Percentiles rank a stretch among this genome's conserved stretches.
Conservation (phyloP, 345 rosid species). For the Eucalyptus sideroxylon region DNA sequence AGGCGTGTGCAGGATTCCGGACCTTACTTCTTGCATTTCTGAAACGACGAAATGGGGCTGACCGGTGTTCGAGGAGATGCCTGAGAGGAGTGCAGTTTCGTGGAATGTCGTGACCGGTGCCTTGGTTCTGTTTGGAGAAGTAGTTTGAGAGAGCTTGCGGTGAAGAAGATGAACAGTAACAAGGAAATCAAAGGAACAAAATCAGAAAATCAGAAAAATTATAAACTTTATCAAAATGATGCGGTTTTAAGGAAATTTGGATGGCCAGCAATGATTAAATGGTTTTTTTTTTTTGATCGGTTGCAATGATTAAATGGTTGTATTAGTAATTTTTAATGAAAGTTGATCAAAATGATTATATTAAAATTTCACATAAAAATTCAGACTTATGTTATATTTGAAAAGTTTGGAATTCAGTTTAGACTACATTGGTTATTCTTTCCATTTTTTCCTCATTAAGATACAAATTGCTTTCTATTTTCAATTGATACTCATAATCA, state of each 20-base stretch:
- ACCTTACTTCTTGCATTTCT: neutral
- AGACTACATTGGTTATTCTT: neutral
- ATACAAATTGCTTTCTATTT: neutral
- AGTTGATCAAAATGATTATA: no score
- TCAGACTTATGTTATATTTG: fast-evolving
- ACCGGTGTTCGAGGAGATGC: neutral
- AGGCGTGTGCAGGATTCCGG: neutral
- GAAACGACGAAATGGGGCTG: neutral
- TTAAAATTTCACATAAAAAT: no score
- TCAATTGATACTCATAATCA: neutral
- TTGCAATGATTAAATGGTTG: no score
- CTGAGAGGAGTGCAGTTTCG: neutral
- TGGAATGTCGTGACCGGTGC: neutral
- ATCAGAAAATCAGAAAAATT: no score
- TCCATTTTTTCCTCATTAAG: fast-evolving
- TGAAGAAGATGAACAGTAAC: neutral
- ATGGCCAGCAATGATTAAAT: fast-evolving
- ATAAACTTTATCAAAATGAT: no score
- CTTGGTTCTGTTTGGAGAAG: neutral
- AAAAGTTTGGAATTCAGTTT: fast-evolving
- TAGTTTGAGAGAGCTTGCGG: neutral
- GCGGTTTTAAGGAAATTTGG: no score
- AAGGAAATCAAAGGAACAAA: no score
- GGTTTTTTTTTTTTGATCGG: no score
- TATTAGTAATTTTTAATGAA: no score